A percentile compares a stretch with the other conserved stretches of the same genome.
phyloP scores from a whole-genome alignment of 345 rosid genomes.

The Aethionema arabicum region DNA sequence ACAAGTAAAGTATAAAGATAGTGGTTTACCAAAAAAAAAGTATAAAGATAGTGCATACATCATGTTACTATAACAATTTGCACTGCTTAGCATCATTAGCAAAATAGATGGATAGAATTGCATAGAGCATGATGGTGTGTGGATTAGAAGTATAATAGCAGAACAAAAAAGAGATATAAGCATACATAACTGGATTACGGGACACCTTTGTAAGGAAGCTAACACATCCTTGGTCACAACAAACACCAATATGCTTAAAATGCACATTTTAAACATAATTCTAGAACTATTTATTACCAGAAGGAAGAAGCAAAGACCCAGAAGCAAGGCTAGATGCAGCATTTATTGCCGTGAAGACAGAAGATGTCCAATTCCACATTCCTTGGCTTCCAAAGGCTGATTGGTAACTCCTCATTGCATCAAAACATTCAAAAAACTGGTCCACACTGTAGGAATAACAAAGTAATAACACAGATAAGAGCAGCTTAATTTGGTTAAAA shows the following conservation, averaged over 20 bases:
- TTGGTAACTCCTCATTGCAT: conserved; percentile 85
- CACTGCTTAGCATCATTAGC: conserved; percentile 19
- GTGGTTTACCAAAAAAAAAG: too few species aligned
- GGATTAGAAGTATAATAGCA: conserved; percentile 6
- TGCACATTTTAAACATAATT: conserved; percentile 23
- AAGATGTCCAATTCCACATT: conserved; percentile 94
- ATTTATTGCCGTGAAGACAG: conserved; percentile 92
- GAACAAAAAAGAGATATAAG: conserved; percentile 10
- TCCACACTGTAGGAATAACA: conserved; percentile 61
- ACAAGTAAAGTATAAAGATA: conserved; percentile 6
- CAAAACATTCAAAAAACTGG: conserved; percentile 94
- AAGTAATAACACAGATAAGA: conserved; percentile 14
- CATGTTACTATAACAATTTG: conserved; percentile 16
- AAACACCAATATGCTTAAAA: conserved; percentile 21
- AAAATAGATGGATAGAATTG: not conserved
- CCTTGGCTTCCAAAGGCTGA: conserved; percentile 88
- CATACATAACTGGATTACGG: conserved; percentile 11
- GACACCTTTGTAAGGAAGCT: conserved; percentile 8
- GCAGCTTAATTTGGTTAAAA: not conserved
- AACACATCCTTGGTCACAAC: conserved; percentile 11
- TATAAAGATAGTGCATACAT: conserved; percentile 6
- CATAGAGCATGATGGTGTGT: conserved; percentile 19
- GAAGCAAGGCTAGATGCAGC: conserved; percentile 99
- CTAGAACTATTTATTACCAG: conserved; percentile 48
- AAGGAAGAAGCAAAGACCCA: conserved; percentile 78